A percentile compares a stretch with the other conserved stretches of the same genome.
phyloP scores from a whole-genome alignment of 257 asterid species.

The Oldenlandia corymbosa region DNA sequence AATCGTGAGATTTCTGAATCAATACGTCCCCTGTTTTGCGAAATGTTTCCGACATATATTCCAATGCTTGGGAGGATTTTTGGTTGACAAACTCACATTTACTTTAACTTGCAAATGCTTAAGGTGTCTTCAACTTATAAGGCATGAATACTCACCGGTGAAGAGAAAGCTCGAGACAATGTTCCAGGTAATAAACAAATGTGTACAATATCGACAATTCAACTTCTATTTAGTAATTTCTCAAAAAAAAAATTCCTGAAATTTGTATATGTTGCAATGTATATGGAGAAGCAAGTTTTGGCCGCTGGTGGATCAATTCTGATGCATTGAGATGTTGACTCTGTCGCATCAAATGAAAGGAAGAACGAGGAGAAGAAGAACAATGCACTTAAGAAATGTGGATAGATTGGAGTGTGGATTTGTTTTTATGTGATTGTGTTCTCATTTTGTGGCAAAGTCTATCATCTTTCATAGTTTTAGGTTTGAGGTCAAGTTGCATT shows the following conservation, averaged over 20 bases:
- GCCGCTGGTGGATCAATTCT: conserved; percentile 38
- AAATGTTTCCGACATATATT: too few relatives aligned
- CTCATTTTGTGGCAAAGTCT: conserved; percentile 10
- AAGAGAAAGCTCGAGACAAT: conserved; percentile 67
- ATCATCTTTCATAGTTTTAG: too few relatives aligned
- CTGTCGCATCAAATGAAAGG: neutral
- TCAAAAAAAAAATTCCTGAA: too few relatives aligned
- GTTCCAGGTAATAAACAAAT: conserved; percentile 57
- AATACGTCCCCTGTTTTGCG: too few relatives aligned
- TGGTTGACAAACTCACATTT: neutral
- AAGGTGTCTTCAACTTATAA: conserved; percentile 58
- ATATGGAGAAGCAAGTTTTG: conserved; percentile 36
- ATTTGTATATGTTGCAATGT: conserved; percentile 12
- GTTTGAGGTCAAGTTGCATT: conserved; percentile 3
- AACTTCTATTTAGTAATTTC: too few relatives aligned
- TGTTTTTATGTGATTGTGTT: neutral
- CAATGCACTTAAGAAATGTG: neutral
- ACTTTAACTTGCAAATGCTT: conserved; percentile 45
- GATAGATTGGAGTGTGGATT: neutral
- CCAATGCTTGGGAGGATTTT: neutral
- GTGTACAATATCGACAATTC: too few relatives aligned
- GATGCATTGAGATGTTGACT: conserved; percentile 18
- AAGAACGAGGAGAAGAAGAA: neutral
- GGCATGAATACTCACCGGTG: conserved; percentile 54
- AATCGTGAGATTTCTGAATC: conserved; percentile 47